Evolutionary conservation across 2,329 filamentous ascomycete species (phyloP), one percentile per base, ranked within the genome.

Genomic region (Beauveria sp.): DNA sequence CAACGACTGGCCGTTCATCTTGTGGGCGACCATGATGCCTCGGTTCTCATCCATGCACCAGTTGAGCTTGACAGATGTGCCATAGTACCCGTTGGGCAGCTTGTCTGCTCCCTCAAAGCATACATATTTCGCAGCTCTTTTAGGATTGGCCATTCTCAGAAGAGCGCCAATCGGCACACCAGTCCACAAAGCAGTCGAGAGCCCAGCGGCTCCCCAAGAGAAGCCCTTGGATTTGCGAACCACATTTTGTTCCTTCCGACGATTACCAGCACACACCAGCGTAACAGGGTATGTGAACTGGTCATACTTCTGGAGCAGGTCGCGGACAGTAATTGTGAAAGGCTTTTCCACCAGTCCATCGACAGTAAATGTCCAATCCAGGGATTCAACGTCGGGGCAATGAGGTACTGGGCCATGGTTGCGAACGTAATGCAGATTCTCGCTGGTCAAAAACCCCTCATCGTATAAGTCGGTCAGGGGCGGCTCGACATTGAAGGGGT

Each of bases 101-200:
- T 89, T 88, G 72, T 97, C 92, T 1, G 91, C 91, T 16, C 93
- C 92, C 73, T 96, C 91, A 80, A 97, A 95, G 73, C 90, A 96
- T 26, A 96, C 86, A 71, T 92, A 96, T 68, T 83, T 86, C 2
- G 91, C 92, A 59, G 83, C 84, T 63, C 87, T 82, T 67, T 81
- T 78, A 1, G 91, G 91, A 63, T 78, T 84, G 3, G 91, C 91
- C 64, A 79, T 80, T 62, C 79, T 80, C 18, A 96, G 78, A 4
- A 96, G 74, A 64, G 93, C 88, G 1, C 80, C 80, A 73, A 96
- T 85, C 46, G 88, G 78, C 1, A 92, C 88, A 24, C 93, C 93
- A 0, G 93, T 97, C 81, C 90, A 97, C 0, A 96, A 76, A 0
- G 91, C 91, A 0, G 91, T 97, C 0, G 91, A 96, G 6, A 97